A percentile compares a stretch with the other conserved stretches of the same genome.
Conservation (phyloP, 345 rosid species). For the Sonneratia caseolaris region DNA sequence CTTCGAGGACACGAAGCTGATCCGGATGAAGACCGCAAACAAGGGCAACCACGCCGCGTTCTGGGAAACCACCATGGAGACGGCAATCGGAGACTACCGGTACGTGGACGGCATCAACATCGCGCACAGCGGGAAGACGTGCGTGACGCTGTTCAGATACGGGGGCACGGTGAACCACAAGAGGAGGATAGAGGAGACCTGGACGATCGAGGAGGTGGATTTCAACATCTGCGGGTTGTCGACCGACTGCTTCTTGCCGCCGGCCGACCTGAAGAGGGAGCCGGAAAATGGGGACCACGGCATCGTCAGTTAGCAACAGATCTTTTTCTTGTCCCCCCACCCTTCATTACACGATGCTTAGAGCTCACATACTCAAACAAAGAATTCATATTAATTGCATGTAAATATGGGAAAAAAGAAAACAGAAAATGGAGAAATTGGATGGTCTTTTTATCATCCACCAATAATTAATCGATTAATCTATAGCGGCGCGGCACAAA, state of each 20-base stretch:
- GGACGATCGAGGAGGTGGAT: conserved; percentile 23
- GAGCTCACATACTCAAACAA: background rate
- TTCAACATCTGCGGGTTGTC: conserved; percentile 42
- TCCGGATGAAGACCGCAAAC: conserved; percentile 42
- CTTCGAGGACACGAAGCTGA: conserved; percentile 65
- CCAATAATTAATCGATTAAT: no score
- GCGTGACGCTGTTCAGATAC: no score
- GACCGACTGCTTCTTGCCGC: conserved; percentile 71
- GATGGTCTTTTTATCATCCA: no score
- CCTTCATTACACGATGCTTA: background rate
- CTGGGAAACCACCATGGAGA: conserved; percentile 84
- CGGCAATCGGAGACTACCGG: conserved; percentile 19
- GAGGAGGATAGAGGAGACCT: conserved; percentile 72
- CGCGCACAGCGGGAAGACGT: no score
- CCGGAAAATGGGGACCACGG: conserved; percentile 22
- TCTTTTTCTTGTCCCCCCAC: background rate
- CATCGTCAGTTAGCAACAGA: background rate
- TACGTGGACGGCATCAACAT: background rate
- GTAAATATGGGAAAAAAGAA: background rate
- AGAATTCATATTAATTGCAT: background rate
- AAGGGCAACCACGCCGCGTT: conserved; percentile 40
- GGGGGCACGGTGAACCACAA: conserved; percentile 44
- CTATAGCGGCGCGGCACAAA: no score
- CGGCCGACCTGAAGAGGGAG: conserved; percentile 61
- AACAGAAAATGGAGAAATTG: background rate